These are phyloP conservation scores for Cladosporium sp. DNA, from an alignment of 2,329 filamentous ascomycete species.

Conservation along the genomic window DNA sequence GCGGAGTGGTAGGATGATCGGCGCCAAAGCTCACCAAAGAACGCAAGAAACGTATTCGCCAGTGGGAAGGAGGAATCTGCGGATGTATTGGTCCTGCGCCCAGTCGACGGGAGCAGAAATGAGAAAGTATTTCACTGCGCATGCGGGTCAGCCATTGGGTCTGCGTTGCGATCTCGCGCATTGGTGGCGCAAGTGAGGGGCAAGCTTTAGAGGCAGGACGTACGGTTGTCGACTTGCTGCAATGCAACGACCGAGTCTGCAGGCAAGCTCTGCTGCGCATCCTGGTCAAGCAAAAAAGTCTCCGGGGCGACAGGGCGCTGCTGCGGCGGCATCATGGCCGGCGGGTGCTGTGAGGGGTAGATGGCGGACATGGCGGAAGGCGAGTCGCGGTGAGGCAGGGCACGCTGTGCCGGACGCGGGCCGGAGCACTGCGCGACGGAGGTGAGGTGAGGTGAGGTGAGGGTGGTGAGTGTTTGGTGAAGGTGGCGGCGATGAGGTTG, in stretches of 20 bases:
- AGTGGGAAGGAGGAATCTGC: slow-evolving; percentile 88
- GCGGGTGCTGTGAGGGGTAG: slow-evolving; percentile 52
- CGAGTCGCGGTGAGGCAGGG: slow-evolving; percentile 20
- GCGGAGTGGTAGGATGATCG: slow-evolving; percentile 16
- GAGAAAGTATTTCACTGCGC: slow-evolving; percentile 89
- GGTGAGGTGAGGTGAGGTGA: not conserved
- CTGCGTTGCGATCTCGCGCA: not conserved
- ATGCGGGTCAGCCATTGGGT: not conserved
- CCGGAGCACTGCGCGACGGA: slow-evolving; percentile 1
- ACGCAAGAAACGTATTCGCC: slow-evolving; percentile 99
- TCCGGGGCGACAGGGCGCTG: slow-evolving; percentile 67
- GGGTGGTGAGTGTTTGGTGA: not conserved
- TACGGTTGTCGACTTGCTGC: slow-evolving; percentile 96
- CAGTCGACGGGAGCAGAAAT: slow-evolving; percentile 98
- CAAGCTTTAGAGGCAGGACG: slow-evolving; percentile 31
- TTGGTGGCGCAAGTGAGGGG: not conserved
- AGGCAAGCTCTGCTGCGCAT: slow-evolving; percentile 92
- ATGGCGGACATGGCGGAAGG: slow-evolving; percentile 26
- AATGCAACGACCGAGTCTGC: slow-evolving; percentile 95
- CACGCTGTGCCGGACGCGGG: slow-evolving; percentile 4
- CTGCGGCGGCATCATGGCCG: slow-evolving; percentile 83
- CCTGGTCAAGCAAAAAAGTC: slow-evolving; percentile 96
- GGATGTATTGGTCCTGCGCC: slow-evolving; percentile 93
- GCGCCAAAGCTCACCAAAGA: slow-evolving; percentile 58
- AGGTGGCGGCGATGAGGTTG: not conserved